Conservation (phyloP, 352 stramenopile species). For the Phytopythium vexans region DNA sequence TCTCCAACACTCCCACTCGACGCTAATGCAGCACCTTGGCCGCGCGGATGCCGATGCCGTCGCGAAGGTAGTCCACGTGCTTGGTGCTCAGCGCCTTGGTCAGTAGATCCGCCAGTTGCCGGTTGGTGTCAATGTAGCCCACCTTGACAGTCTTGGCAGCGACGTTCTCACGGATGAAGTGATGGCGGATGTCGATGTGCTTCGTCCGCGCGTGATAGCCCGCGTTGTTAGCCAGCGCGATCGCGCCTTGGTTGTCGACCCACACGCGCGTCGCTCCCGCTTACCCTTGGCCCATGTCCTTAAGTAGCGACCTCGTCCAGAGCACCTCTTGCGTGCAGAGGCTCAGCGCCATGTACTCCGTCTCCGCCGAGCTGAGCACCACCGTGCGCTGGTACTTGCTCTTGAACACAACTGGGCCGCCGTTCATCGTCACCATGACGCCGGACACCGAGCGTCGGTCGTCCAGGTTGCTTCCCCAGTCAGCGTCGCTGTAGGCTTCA, state of each 20-base stretch:
- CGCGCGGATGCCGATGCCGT: background rate
- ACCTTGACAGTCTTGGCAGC: constrained; percentile 8
- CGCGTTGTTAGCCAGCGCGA: constrained; percentile 8
- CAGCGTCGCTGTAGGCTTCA: no score
- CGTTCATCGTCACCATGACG: constrained; percentile 12
- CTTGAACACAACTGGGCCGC: constrained; percentile 15
- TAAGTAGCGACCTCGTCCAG: constrained; percentile 9
- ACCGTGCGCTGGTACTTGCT: constrained; percentile 19
- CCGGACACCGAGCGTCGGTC: constrained; percentile 15
- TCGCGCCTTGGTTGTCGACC: constrained; percentile 18
- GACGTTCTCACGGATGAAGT: constrained; percentile 19
- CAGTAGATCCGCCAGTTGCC: constrained; percentile 16
- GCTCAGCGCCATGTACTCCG: constrained; percentile 18
- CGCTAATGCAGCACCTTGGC: background rate
- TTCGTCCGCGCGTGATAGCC: constrained; percentile 11
- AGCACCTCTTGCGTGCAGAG: constrained; percentile 12
- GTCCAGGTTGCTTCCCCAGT: no score
- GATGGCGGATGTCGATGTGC: constrained; percentile 20
- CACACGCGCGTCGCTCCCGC: constrained; percentile 2
- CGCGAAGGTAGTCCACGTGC: background rate
- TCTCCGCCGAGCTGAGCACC: constrained; percentile 14
- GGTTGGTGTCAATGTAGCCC: constrained; percentile 10
- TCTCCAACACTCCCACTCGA: no score
- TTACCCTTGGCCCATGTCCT: constrained; percentile 6
- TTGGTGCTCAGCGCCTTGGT: constrained; percentile 14